A percentile compares a stretch with the other conserved stretches of the same genome.
phyloP scores from a whole-genome alignment of 768 basidiomycete genomes.

The Boletus subparvulus region DNA sequence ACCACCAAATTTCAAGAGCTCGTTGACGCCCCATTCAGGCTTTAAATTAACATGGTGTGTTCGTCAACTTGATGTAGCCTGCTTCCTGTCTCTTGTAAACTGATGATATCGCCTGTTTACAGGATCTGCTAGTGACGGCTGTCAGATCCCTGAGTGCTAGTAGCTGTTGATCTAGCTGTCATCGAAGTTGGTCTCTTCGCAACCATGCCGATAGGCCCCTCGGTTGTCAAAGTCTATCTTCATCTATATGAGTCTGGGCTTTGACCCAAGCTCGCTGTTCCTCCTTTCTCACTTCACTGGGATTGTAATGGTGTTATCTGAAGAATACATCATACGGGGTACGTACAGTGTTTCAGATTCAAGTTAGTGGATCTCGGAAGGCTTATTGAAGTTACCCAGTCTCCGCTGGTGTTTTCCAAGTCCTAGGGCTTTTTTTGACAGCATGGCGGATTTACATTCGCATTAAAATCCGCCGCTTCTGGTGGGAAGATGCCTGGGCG shows the following conservation, averaged over 20 bases:
- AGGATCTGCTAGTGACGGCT: not conserved
- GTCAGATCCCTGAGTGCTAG: not conserved
- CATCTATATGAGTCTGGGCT: not conserved
- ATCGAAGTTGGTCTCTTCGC: not conserved
- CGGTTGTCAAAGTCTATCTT: constrained; percentile 8
- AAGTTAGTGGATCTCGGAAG: not conserved
- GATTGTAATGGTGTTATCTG: not conserved
- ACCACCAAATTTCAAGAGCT: too few species aligned
- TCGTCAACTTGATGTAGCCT: too few species aligned
- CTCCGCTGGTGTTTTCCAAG: constrained; percentile 8
- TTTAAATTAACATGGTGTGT: too few species aligned
- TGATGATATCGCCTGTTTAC: not conserved
- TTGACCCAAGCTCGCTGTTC: not conserved
- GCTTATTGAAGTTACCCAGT: constrained; percentile 5
- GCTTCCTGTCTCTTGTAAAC: not conserved
- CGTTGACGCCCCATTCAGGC: too few species aligned
- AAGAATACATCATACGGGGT: constrained; percentile 5
- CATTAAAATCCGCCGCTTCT: constrained; percentile 14
- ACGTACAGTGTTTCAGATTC: not conserved
- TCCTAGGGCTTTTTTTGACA: constrained; percentile 15
- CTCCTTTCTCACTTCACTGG: not conserved
- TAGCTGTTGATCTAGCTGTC: not conserved
- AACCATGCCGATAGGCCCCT: constrained; percentile 2
- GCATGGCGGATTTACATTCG: constrained; percentile 21
- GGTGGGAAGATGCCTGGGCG: constrained; percentile 24